phyloP scores from a whole-genome alignment of 169 alveolate species.

The Plasmodium cynomolgi region DNA sequence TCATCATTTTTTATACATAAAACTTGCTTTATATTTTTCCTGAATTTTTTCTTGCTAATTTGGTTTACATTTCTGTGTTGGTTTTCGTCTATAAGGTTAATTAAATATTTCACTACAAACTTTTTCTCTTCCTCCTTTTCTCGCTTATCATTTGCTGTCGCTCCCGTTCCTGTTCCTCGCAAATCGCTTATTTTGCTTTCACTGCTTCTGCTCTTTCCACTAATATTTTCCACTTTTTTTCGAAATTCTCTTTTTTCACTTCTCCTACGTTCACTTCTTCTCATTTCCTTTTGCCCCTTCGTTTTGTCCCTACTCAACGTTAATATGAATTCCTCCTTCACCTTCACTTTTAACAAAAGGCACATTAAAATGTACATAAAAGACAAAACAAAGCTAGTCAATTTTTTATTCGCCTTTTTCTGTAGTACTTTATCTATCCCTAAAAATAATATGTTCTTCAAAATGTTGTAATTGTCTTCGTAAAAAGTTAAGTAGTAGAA shows the following conservation, averaged over 20 bases:
- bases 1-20: conserved; percentile 29
- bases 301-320: background rate
- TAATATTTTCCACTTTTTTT: background rate
- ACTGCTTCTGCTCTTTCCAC: background rate
- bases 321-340: conserved; percentile 52
- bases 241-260: conserved; percentile 12
- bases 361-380: conserved; percentile 46
- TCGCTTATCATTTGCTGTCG: background rate
- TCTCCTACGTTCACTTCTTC: background rate
- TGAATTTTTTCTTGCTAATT: conserved; percentile 11
- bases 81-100: conserved; percentile 40
- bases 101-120: conserved; percentile 52
- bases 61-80: conserved; percentile 13
- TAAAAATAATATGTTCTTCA: conserved; percentile 37
- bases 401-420: conserved; percentile 34
- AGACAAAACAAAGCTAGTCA: conserved; percentile 45
- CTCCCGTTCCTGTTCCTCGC: background rate
- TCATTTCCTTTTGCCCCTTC: background rate
- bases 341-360: conserved; percentile 38
- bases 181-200: background rate
- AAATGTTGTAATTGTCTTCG: conserved; percentile 44
- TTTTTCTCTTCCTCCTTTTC: background rate
- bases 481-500: conserved; percentile 44
- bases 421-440: conserved; percentile 35
- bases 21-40: conserved; percentile 22